Base-by-base conservation (phyloP, 805 yeast species). In the Saccharomycopsis sp. region DNA sequence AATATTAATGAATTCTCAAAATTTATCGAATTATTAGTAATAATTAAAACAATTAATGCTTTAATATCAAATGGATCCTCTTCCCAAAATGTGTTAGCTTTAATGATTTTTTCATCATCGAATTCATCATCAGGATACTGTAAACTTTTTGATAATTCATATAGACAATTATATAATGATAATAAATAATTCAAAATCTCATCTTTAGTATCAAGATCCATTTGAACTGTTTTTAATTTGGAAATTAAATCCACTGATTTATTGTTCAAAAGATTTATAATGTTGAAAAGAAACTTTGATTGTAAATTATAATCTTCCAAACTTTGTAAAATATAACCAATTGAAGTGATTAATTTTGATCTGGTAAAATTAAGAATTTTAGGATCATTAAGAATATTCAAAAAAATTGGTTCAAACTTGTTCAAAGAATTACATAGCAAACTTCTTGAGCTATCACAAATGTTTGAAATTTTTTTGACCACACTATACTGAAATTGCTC, bases 81-180 rank as follows among this genome's bases (percentile, higher is more conserved):
- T 0, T 42, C 32, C 81, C 84, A 76, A 50, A 63, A 74, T 17
- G 51, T 50, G 20, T 57, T 58, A n/a, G 61, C 56, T 19, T 48
- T 46, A 26, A 51, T 38, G 14, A 38, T 45, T 26, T 50, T 39
- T 5, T 52, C 51, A 32, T 60, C 55, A 5, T 56, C 52, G 8
- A 53, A 48, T 51, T 62, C 55, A 36, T 54, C 31, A 63, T 34
- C 37, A 0, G 84, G 78, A 2, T 70, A 57, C 37, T 73, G 72
- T 52, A 80, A 57, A 0, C 87, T 85, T 41, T 76, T 79, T 0
- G 86, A 92, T 3, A 85, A 61, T 39, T 79, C 83, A n/a, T 68
- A 67, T 0, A 86, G 56, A 52, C 86, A 81, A 12, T 71, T 60
- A 20, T 84, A 56, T 34, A 83, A 57, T 19, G 87, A 77, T 2